Base-by-base conservation (phyloP, 2,329 filamentous ascomycete species). In the Biscogniauxia sp. region DNA sequence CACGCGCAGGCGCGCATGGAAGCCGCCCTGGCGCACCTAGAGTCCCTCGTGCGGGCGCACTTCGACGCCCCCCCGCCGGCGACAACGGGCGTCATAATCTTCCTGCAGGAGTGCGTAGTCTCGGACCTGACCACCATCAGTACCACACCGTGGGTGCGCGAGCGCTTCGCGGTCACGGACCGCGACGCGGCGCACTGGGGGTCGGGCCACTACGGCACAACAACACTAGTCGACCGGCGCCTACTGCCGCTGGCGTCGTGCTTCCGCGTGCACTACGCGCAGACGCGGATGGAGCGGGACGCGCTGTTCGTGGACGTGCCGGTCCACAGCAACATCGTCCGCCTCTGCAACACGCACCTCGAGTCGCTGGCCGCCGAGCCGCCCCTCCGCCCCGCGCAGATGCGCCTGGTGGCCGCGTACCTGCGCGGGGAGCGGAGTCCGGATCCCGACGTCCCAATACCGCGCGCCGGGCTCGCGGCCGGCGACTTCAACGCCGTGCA, bases 401-500 rank as follows among this genome's bases (percentile, higher is more conserved):
- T 69, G n/a, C 57, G 58, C 15, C 20, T 70, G 4, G 57, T 61
- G 3, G 67, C 68, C 1, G 26, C 54, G 58, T 64, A 65, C 45
- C 64, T 73, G 65, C 62, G 55, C 0, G 66, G 74, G 0, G 51
- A 65, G 0, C 63, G 62, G 0, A 69, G 80, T 13, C 15, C 37
- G n/a, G n/a, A n/a, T n/a, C 13, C 37, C 17, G 17, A 3, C 11
- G 11, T 11, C 5, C 6, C 37, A 3, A 6, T 13, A 13, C 37
- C 37, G 0, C 64, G 75, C n/a, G 78, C 75, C 0, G 78, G 77
- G 2, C 62, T 84, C 1, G 66, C 82, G 7, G 82, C 82, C 0
- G 84, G 83, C 1, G 82, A 86, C 66, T 76, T 85, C 57, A 86
- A 86, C 51, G 82, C 83, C 7, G 84, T 85, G 55, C 76, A 84